Base-by-base conservation (phyloP, 257 asterid species). In the Solanum piurae region DNA sequence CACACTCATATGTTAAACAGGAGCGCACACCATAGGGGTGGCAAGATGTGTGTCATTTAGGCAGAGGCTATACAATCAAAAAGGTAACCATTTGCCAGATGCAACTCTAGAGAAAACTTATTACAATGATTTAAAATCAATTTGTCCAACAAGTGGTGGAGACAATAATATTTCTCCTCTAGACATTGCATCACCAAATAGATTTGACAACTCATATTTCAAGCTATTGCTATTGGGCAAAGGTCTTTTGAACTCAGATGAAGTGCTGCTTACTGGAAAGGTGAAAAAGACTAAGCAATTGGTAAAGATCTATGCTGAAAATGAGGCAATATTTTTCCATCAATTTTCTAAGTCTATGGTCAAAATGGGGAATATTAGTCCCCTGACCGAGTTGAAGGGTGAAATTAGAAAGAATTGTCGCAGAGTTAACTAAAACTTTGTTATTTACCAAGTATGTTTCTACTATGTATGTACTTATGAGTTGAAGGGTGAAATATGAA, bases 21-120 rank as follows among this genome's bases (percentile, higher is more conserved):
- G 98, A 58, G 95, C 94, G n/a, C 98, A 96, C 92, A 93, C 95
- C 31, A 95, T 94, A 71, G 99, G 99, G 36, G 87, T 91, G 88
- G 99, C 99, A 42, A 91, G 98, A 88, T 96, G 99, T 71, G 95
- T 76, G 80, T 80, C 95, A 40, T 94, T 94, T 93, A 94, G 91
- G 71, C 96, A 96, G 84, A 90, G 98, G 86, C 52, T 95, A 31
- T 96, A 96, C 96, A 95, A 93, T 86, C 95, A 94, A 89, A 92
- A 94, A 7, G 96, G 98, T 11, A 74, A 93, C 68, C 90, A 93
- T 88, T 88, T 89, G 76, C 96, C 97, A 16, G 98, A 96, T 79
- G 82, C 42, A 34, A 92, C 95, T 13, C 83, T 95, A 31, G 98
- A 95, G 86, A 93, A 62, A 86, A 88, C 76, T 82, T 93, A 91